phyloP scores from a whole-genome alignment of 179 eudicot genomes.

The Beta macrorhiza region DNA sequence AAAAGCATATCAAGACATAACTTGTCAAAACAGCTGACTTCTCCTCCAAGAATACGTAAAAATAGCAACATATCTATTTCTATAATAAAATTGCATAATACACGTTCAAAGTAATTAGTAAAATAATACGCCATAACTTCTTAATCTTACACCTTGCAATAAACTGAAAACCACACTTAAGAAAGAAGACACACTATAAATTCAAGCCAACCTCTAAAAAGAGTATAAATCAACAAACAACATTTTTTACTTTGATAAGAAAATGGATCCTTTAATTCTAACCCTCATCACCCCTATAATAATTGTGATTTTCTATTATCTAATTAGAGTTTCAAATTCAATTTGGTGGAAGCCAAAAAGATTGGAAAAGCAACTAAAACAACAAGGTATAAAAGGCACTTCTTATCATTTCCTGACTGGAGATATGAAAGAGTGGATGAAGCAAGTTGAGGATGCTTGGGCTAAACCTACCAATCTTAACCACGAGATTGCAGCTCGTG shows the following conservation, averaged over 20 bases:
- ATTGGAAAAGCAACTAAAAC: slow-evolving; percentile 35
- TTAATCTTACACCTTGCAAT: too few relatives aligned
- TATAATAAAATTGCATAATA: neutral
- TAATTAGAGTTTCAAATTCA: slow-evolving; percentile 25
- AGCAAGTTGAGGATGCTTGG: slow-evolving; percentile 43
- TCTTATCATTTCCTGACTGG: slow-evolving; percentile 42
- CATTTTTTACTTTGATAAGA: neutral
- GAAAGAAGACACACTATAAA: slow-evolving; percentile 2
- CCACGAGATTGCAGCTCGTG: slow-evolving; percentile 43
- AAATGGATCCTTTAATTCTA: slow-evolving; percentile 18
- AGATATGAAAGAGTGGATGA: slow-evolving; percentile 43
- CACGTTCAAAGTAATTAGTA: neutral
- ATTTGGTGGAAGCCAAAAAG: slow-evolving; percentile 44
- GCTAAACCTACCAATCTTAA: slow-evolving; percentile 41
- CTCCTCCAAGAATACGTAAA: slow-evolving; percentile 18
- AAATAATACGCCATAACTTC: neutral
- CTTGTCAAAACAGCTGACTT: slow-evolving; percentile 5
- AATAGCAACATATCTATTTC: too few relatives aligned
- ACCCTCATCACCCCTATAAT: slow-evolving; percentile 15
- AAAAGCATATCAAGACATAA: neutral
- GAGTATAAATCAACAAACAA: neutral
- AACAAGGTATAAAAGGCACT: slow-evolving; percentile 46
- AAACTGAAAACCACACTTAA: too few relatives aligned
- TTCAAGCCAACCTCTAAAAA: neutral
- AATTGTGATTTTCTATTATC: slow-evolving; percentile 19